phyloP scores from a whole-genome alignment of 805 yeast species.

The Saturnispora sekii region DNA sequence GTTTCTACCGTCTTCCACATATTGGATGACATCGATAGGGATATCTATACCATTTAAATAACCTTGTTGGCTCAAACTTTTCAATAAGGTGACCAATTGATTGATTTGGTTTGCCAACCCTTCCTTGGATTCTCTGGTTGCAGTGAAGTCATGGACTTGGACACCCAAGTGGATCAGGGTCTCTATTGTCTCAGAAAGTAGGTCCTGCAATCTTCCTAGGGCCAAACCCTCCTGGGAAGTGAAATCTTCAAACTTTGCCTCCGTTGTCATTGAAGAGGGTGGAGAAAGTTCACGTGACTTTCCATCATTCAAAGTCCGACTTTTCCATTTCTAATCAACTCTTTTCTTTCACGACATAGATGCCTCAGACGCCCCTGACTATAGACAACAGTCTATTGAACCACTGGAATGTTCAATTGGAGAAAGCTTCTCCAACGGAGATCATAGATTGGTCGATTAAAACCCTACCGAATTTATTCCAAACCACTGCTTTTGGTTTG shows the following conservation, averaged over 20 bases:
- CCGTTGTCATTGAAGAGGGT: constrained; percentile 23
- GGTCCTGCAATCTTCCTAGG: constrained; percentile 25
- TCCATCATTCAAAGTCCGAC: neutral
- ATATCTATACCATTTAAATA: constrained; percentile 37
- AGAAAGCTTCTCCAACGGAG: constrained; percentile 53
- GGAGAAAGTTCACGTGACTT: constrained; percentile 1
- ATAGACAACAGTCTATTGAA: constrained; percentile 36
- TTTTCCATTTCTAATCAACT: neutral
- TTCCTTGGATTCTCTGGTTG: constrained; percentile 68
- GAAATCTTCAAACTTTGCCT: constrained; percentile 9
- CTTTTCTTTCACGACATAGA: neutral
- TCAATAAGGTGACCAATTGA: constrained; percentile 30
- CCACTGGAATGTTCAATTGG: constrained; percentile 55
- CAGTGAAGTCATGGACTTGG: constrained; percentile 87
- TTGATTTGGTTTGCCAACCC: constrained; percentile 40
- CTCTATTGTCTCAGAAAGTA: constrained; percentile 52
- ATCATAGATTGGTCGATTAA: constrained; percentile 72
- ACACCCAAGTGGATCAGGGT: constrained; percentile 85
- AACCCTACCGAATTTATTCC: constrained; percentile 77
- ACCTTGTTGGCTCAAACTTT: constrained; percentile 24
- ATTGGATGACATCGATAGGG: constrained; percentile 80
- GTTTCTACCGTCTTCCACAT: constrained; percentile 92
- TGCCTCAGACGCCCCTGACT: constrained; percentile 6
- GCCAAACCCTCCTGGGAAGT: constrained; percentile 12
- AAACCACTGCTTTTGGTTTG: constrained; percentile 92